Evolutionary conservation across 441 rosid genomes (phyloP), one percentile per base, ranked within the genome.

Genomic region (Croton laevigatus): DNA sequence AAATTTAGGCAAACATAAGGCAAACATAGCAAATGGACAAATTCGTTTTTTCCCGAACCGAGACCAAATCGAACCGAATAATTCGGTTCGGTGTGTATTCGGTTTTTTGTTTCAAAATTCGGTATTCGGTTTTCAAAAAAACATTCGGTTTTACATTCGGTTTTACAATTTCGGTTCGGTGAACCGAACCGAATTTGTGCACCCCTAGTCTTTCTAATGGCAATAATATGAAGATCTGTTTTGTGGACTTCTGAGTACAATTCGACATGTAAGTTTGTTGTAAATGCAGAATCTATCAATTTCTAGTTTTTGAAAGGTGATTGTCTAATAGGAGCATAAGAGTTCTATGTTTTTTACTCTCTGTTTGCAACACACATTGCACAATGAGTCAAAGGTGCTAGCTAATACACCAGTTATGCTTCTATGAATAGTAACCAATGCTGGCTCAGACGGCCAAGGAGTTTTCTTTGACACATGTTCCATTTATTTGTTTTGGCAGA

Each of bases 401-500:
- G 27, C 13, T 4, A n/a, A 19, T n/a, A 53, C 12, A 23, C 57
- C 8, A 53, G 11, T 53, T 2, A 9, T 19, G 10, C 57, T 4
- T 2, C 27, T 19, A 19, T 19, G 23, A 19, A n/a, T 19, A 53
- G 17, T 51, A 51, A 6, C 3, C 23, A 12, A 23, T 71, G 8
- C 11, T 65, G 44, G 23, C 53, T 61, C 13, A 69, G 22, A 19
- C 34, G 37, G 22, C 20, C 66, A 36, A 34, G 38, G 53, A 62
- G 64, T 11, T 9, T 2, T 27, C 32, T n/a, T 57, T 34, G 20
- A 40, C 77, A 1, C 6, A 8, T 34, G 40, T 40, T 49, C 59
- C 27, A 17, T 65, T 40, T 62, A 58, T 65, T 34, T 59, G 22
- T 75, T 48, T 68, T 65, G 65, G 73, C 81, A 91, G 98, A 80